phyloP scores from a whole-genome alignment of 495 filamentous ascomycete genomes.

The Hypoxylon crocopeplum region DNA sequence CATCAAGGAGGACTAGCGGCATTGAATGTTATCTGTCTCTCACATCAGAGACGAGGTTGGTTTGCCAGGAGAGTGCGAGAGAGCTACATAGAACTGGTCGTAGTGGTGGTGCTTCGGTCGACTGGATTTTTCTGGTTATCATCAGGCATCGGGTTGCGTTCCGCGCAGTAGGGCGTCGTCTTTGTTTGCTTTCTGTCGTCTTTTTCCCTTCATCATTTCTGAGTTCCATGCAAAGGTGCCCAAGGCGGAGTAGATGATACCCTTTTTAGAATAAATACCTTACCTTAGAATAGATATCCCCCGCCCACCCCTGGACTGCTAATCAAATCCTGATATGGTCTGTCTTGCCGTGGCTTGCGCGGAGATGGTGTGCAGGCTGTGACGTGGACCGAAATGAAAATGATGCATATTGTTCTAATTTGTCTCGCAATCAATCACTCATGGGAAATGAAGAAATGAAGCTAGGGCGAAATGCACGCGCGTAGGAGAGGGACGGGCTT shows the following conservation, averaged over 20 bases:
- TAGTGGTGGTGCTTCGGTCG: conserved; percentile 21
- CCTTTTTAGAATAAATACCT: conserved; percentile 38
- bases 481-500: conserved; percentile 9
- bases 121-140: conserved; percentile 20
- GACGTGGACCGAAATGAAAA: conserved; percentile 27
- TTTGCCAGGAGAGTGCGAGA: too few species aligned
- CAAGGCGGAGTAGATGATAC: conserved; percentile 45
- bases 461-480: conserved; percentile 10
- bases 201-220: not conserved
- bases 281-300: conserved; percentile 32
- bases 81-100: not conserved
- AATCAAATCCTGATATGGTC: conserved; percentile 19
- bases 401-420: conserved; percentile 21
- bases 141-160: conserved; percentile 15
- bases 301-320: conserved; percentile 10
- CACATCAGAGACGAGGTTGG: too few species aligned
- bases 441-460: not conserved
- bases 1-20: conserved; percentile 12
- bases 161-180: conserved; percentile 13
- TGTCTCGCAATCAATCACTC: not conserved
- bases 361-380: conserved; percentile 36
- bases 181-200: conserved; percentile 28
- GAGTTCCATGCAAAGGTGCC: conserved; percentile 39
- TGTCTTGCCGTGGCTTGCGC: conserved; percentile 22
- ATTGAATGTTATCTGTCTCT: conserved; percentile 18